Percentiles rank a stretch among this genome's conserved stretches.
Conservation (phyloP, 1,139 yeast species). For the Candida smagusa region DNA sequence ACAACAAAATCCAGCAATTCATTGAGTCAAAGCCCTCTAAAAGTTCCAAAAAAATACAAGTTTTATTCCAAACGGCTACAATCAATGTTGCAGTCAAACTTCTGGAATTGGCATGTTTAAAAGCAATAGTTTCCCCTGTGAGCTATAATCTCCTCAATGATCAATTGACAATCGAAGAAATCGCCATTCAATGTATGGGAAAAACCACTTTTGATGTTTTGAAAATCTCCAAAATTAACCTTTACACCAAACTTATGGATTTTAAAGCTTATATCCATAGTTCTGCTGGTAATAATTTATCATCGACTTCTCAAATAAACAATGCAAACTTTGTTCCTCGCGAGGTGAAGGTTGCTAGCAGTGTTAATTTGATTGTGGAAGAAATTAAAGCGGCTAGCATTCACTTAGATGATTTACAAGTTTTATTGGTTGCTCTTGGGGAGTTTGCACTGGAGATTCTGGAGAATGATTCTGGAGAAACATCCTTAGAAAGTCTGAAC, state of each 20-base stretch:
- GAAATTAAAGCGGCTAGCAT: constrained; percentile 16
- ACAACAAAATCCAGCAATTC: constrained; percentile 7
- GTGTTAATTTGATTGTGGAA: constrained; percentile 16
- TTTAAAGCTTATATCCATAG: constrained; percentile 23
- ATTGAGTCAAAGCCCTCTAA: constrained; percentile 2
- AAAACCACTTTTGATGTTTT: constrained; percentile 10
- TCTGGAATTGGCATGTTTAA: constrained; percentile 2
- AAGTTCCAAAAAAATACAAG: constrained; percentile 5
- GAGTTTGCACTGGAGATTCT: constrained; percentile 2
- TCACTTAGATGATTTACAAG: constrained; percentile 9
- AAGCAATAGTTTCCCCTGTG: constrained; percentile 32
- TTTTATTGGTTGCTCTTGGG: background rate
- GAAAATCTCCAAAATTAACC: constrained; percentile 18
- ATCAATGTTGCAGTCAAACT: constrained; percentile 11
- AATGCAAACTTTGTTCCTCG: constrained; percentile 7
- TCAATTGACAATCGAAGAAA: constrained; percentile 28
- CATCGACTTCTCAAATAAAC: constrained; percentile 1
- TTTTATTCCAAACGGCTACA: constrained; percentile 33
- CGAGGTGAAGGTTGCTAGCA: constrained; percentile 18
- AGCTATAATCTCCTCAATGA: constrained; percentile 30
- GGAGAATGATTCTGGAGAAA: background rate
- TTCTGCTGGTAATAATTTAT: background rate
- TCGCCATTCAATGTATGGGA: constrained; percentile 14
- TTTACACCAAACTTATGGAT: constrained; percentile 20
- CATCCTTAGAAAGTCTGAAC: background rate